Conservation (phyloP, 495 filamentous ascomycete genomes). For the Pseudevernia furfuracea region DNA sequence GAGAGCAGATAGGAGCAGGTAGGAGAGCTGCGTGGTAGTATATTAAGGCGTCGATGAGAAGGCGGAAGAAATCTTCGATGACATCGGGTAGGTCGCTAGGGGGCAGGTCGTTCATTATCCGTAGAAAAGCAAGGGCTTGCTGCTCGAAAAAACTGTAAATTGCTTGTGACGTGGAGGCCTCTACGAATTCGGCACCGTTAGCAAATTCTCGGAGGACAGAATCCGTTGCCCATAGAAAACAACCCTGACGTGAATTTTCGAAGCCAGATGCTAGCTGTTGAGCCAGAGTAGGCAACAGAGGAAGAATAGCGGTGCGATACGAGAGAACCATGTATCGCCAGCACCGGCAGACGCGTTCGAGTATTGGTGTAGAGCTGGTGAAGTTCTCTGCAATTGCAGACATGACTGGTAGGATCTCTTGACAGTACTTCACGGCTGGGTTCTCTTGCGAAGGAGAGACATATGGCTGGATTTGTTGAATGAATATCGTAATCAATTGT, state of each 20-base stretch:
- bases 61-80: slow-evolving; percentile 97
- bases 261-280: slow-evolving; percentile 82
- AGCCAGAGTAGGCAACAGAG: slow-evolving; percentile 75
- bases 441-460: slow-evolving; percentile 66
- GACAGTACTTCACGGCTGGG: slow-evolving; percentile 91
- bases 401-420: slow-evolving; percentile 82
- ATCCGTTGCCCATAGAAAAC: slow-evolving; percentile 95
- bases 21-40: slow-evolving; percentile 84
- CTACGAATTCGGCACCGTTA: slow-evolving; percentile 76
- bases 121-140: slow-evolving; percentile 79
- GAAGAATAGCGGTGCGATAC: slow-evolving; percentile 80
- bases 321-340: slow-evolving; percentile 96
- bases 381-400: slow-evolving; percentile 80
- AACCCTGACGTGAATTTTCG: slow-evolving; percentile 77
- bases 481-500: slow-evolving; percentile 83
- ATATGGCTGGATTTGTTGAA: slow-evolving; percentile 71
- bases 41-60: slow-evolving; percentile 80
- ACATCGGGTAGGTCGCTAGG: slow-evolving; percentile 90
- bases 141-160: slow-evolving; percentile 94
- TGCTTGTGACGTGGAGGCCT: slow-evolving; percentile 69
- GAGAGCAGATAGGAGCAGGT: slow-evolving; percentile 62
- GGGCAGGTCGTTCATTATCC: slow-evolving; percentile 75
- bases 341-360: slow-evolving; percentile 87
- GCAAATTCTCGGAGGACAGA: slow-evolving; percentile 93
- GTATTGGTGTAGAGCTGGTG: slow-evolving; percentile 72